A percentile compares a stretch with the other conserved stretches of the same genome.
Evolutionary conservation across 1,139 yeast genomes (phyloP).

Genomic region (Taphrina sp.): DNA sequence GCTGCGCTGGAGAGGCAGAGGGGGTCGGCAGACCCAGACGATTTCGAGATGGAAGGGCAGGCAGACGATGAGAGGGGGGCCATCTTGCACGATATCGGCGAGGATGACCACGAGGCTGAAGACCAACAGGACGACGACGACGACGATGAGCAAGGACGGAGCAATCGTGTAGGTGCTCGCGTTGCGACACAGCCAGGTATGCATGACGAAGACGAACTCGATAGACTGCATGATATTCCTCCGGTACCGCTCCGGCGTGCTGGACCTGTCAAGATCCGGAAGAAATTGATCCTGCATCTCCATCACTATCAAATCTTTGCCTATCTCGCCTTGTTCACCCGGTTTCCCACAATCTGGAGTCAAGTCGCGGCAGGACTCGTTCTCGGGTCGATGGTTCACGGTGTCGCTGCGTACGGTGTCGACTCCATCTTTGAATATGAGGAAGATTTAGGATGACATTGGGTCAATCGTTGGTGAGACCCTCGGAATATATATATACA

Average conservation of each 20-base stretch:
- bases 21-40: background rate
- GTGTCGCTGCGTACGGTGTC: slow-evolving; percentile 28
- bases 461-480: no score
- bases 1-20: slow-evolving; percentile 3
- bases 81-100: background rate
- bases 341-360: slow-evolving; percentile 25
- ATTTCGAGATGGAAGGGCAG: slow-evolving; percentile 11
- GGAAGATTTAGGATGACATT: slow-evolving; percentile 6
- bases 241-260: slow-evolving; percentile 11
- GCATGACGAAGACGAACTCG: background rate
- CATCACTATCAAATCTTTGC: slow-evolving; percentile 32
- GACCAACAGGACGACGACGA: slow-evolving; percentile 1
- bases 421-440: slow-evolving; percentile 24
- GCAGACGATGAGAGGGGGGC: background rate
- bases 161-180: background rate
- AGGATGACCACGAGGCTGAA: background rate
- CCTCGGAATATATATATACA: no score
- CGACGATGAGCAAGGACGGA: slow-evolving; percentile 1
- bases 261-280: slow-evolving; percentile 11
- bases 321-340: slow-evolving; percentile 27
- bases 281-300: slow-evolving; percentile 16
- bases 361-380: slow-evolving; percentile 27
- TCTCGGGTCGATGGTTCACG: slow-evolving; percentile 24
- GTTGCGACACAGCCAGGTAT: background rate
- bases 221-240: slow-evolving; percentile 4